phyloP scores from a whole-genome alignment of 2,329 filamentous ascomycete genomes.

The Leptosphaerulina australis region DNA sequence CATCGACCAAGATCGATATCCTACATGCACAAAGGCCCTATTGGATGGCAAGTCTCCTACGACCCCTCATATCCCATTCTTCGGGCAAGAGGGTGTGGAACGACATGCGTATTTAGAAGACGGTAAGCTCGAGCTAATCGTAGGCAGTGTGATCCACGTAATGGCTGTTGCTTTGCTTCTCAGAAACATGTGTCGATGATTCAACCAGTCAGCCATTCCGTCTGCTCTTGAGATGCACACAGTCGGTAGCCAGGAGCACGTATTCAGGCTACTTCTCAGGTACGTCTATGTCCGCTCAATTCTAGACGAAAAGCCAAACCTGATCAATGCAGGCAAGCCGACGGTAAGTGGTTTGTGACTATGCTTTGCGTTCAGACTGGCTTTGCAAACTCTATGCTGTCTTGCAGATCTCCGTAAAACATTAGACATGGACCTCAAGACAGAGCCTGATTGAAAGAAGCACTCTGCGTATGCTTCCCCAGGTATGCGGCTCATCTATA shows the following conservation, averaged over 20 bases:
- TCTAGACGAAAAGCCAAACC: neutral
- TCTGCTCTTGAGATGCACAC: neutral
- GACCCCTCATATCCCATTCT: neutral
- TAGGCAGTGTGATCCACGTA: neutral
- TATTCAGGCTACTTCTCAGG: neutral
- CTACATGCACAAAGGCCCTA: neutral
- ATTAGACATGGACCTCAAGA: too few species aligned
- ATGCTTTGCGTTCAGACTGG: conserved; percentile 5
- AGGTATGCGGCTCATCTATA: too few species aligned
- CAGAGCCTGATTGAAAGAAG: too few species aligned
- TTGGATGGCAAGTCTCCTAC: neutral
- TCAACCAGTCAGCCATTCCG: conserved; percentile 5
- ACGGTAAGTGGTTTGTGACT: conserved; percentile 9
- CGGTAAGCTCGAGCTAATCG: conserved; percentile 1
- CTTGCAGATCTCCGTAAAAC: conserved; percentile 4
- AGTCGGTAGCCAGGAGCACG: neutral
- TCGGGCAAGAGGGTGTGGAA: neutral
- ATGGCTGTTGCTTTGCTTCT: neutral
- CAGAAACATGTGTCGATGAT: neutral
- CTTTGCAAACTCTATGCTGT: conserved; percentile 3
- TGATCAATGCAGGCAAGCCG: neutral
- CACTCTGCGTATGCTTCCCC: too few species aligned
- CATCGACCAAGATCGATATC: conserved; percentile 8
- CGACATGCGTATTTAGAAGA: conserved; percentile 1
- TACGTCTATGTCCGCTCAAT: conserved; percentile 8